Base-by-base conservation (phyloP, 345 rosid species). In the Eutrema heterophyllum region DNA sequence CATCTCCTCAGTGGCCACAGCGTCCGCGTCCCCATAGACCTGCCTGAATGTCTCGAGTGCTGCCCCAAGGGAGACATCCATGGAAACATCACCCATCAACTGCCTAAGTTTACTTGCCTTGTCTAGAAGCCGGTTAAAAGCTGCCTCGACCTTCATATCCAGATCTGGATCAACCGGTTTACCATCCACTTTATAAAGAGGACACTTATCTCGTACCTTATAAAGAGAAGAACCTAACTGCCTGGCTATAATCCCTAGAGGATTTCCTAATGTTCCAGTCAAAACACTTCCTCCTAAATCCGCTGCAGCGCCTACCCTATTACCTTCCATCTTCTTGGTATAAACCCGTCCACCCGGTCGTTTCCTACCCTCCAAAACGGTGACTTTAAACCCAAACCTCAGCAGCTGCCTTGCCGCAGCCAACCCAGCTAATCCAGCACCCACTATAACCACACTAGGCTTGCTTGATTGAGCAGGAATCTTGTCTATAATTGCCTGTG, bases 251-350 rank as follows among this genome's bases (percentile, higher is more conserved):
- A 95, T 92, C 77, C 89, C 97, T 41, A 95, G 71, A 1, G 99
- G 99, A 78, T 95, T 95, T 26, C 99, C 99, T 65, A 89, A 77
- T 0, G 96, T 95, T 45, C 99, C 99, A 1, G 97, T 95, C 81
- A 95, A 84, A 39, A 92, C 92, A 81, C 97, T 95, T 51, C 99
- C 99, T 26, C 99, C 99, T 70, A 95, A 86, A 89, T 95, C 99
- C 11, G 97, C 99, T 5, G 83, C 86, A 33, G 97, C 99, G 53
- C 83, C 71, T 65, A 87, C 75, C 63, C 84, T 86, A 49, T 86
- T 96, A 11, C 93, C 93, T 75, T 92, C 99, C 99, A 95, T 88
- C 81, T 86, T 95, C 77, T 87, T 95, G 0, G 97, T 92, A 73
- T 95, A 95, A 79, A 95, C 99, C 61, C 97, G 81, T 26, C 99